Evolutionary conservation across 2,329 filamentous ascomycete genomes (phyloP), one percentile per base, ranked within the genome.

Genomic region (Xylariaceae sp.): DNA sequence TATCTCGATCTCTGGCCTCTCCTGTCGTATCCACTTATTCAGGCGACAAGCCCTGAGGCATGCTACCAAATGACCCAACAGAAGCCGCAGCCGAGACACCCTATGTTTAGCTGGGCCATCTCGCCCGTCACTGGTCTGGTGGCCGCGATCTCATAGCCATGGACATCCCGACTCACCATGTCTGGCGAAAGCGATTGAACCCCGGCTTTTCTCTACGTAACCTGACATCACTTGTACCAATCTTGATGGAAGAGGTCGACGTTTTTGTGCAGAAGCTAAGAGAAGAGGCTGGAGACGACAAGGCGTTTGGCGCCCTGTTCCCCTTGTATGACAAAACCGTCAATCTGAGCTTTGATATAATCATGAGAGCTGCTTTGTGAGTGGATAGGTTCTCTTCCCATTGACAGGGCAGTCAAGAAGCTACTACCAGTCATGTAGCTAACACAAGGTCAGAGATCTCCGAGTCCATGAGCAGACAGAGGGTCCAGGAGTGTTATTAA

Each of bases 1-100:
- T 62, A 60, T 32, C 42, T 62, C 2, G 59, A 62, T 40, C 44
- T 60, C 5, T 60, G 59, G 57, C 58, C 56, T 0, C 39, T 58
- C 5, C 27, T 50, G 2, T 44, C 56, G 4, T 33, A 58, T 19
- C 50, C 57, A 1, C 6, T 62, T 6, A 50, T 56, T 14, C 19
- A 39, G 2, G 35, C 47, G 1, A 41, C 19, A 2, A 36, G 40
- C 15, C 51, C 58, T 2, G 44, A 44, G 5, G 11, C 49, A 5
- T 55, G 52, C 18, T 42, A 17, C 17, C 52, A 57, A 32, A 2
- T 57, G 2, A 57, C 49, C 3, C 53, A 57, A 27, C 35, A 42
- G 14, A 52, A 3, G 1, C 43, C 48, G 5, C 51, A 53, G 18
- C 52, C 52, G 10, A 54, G 52, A 41, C 48, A 53, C 33, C 18